Base-by-base conservation (phyloP, 495 filamentous ascomycete genomes). In the Mycothermus thermophilus region DNA sequence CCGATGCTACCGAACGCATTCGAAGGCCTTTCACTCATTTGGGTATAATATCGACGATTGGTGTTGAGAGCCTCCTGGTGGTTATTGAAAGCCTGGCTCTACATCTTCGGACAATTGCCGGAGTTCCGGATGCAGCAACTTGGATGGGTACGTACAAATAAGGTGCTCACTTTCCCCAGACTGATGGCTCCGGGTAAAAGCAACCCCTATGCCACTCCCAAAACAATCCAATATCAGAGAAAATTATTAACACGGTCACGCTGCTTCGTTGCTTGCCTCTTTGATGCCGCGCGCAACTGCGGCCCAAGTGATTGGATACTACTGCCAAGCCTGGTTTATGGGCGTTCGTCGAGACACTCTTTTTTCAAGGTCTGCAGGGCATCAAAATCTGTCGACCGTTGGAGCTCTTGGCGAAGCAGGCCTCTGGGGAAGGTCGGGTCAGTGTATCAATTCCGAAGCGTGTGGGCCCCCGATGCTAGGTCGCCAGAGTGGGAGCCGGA, bases 1-100 rank as follows among this genome's bases (percentile, higher is more conserved):
- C 61, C 61, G 61, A 63, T 52, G 43, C 44, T 48, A 52, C 53
- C 36, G 54, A 62, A 43, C 48, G 46, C 33, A 44, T 48, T 57
- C 38, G 51, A 58, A 43, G 40, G 25, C 29, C 41, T 57, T 50
- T 44, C 45, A 11, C n/a, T 42, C 48, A 58, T 57, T 39, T 59
- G 56, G 58, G 33, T 50, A 47, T 54, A 47, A 52, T 50, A 35
- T 47, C 34, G 46, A 38, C 46, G 46, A 63, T 61, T 60, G 59
- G 57, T 25, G 29, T 33, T 47, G 47, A 47, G 48, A 35, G 24
- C 34, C 38, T 41, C 41, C 36, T 26, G 31, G 30, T 21, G 40
- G 46, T 59, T 49, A 61, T 58, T 61, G 49, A 46, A 34, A 27
- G 22, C 38, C 41, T 41, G 48, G 51, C 60, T 49, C 57, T 52